Percentiles rank a stretch among this genome's conserved stretches.
Evolutionary conservation across 1,284 basidiomycete genomes (phyloP).

Genomic region (Apiotrichum montevideense): DNA sequence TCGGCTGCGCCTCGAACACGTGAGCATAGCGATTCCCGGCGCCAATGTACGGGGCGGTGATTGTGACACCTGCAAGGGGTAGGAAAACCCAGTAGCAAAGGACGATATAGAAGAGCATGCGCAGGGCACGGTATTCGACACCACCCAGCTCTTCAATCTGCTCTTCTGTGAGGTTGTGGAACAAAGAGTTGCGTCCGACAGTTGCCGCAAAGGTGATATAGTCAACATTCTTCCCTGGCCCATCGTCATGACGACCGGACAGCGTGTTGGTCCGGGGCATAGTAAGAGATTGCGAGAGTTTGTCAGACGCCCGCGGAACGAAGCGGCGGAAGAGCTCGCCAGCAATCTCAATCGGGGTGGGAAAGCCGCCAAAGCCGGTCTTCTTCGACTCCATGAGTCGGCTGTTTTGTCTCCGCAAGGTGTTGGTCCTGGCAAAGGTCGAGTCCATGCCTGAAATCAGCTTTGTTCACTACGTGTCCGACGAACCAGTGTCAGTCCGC

Average conservation of each 20-base stretch:
- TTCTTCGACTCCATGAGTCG: constrained; percentile 25
- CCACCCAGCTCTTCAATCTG: constrained; percentile 89
- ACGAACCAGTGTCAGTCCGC: constrained; percentile 17
- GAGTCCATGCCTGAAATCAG: neutral
- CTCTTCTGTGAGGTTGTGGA: constrained; percentile 69
- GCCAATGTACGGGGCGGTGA: constrained; percentile 72
- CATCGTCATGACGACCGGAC: constrained; percentile 31
- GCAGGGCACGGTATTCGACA: constrained; percentile 86
- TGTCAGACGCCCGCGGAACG: constrained; percentile 57
- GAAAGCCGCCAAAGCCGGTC: constrained; percentile 75
- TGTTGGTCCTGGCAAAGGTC: neutral
- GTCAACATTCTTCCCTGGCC: constrained; percentile 56
- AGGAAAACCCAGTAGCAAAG: constrained; percentile 62
- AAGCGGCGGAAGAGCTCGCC: constrained; percentile 51
- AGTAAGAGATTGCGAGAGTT: constrained; percentile 60
- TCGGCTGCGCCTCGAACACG: constrained; percentile 57
- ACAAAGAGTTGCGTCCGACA: constrained; percentile 83
- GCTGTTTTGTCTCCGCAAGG: constrained; percentile 43
- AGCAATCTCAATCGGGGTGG: constrained; percentile 64
- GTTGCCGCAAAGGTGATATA: constrained; percentile 82
- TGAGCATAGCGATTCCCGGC: constrained; percentile 51
- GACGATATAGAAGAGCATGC: constrained; percentile 70
- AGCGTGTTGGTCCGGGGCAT: constrained; percentile 63
- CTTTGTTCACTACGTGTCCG: neutral
- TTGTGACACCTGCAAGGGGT: constrained; percentile 61